Evolutionary conservation across 2,329 filamentous ascomycete species (phyloP).

Genomic region (Xylaria sp.): DNA sequence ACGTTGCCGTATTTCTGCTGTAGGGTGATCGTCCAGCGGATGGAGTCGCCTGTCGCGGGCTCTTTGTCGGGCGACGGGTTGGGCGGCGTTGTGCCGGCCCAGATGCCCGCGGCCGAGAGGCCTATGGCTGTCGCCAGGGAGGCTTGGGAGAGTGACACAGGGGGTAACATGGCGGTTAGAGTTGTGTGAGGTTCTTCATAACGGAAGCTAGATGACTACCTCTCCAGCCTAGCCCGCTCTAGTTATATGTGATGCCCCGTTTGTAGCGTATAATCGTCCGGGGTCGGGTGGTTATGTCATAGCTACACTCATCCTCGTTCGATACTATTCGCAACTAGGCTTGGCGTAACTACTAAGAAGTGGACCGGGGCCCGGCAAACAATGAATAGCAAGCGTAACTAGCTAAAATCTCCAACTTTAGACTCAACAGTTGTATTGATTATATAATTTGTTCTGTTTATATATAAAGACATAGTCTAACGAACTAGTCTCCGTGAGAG

Average conservation of each 20-base stretch:
- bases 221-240: neutral
- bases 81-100: slow-evolving; percentile 14
- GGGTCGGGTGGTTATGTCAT: neutral
- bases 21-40: neutral
- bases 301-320: neutral
- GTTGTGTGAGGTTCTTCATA: neutral
- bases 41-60: slow-evolving; percentile 14
- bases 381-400: neutral
- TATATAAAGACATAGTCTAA: neutral
- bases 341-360: neutral
- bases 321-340: neutral
- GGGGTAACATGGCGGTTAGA: slow-evolving; percentile 6
- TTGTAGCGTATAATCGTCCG: neutral
- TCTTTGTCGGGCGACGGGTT: slow-evolving; percentile 18
- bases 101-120: slow-evolving; percentile 23
- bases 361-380: neutral
- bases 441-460: neutral
- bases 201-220: neutral
- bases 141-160: slow-evolving; percentile 13
- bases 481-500: neutral
- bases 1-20: slow-evolving; percentile 18
- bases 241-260: neutral
- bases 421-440: too few relatives aligned
- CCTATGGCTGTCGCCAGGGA: slow-evolving; percentile 29
- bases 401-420: neutral